Evolutionary conservation across 2,329 filamentous ascomycete genomes (phyloP), one percentile per base, ranked within the genome.

Genomic region (Aureobasidium sp.): DNA sequence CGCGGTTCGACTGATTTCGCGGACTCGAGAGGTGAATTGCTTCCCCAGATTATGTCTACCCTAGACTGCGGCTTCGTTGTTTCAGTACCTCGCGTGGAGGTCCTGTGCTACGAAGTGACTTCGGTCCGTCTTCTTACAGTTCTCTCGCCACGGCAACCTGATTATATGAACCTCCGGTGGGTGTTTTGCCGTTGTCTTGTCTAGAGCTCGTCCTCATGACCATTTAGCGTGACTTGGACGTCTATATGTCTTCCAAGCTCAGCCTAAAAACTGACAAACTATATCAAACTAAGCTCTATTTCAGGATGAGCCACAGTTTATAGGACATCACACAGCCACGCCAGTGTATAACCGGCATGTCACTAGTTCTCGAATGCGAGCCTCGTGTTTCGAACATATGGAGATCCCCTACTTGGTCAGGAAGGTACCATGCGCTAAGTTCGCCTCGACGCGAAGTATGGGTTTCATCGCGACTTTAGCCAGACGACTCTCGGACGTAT

Each of bases 381-480:
- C 53, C 53, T 57, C 53, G 41, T 21, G 53, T 57, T 57, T 57
- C 53, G 30, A 57, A 36, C 41, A 27, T 27, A 41, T 45, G 53
- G 41, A 57, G 41, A 44, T 45, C 50, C 37, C 10, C 36, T 54
- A 54, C 50, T 42, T 27, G 25, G 37, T 30, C 37, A 9, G 37
- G 50, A 54, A 54, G 50, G 37, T 41, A 42, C 16, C 36, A 42
- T 54, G 50, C 50, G 27, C 50, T 54, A 54, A 10, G 50, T 54
- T 54, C 37, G 50, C 50, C 37, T 54, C 50, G 50, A 41, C 14
- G 36, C 36, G 32, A 32, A 54, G 50, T 54, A 42, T 54, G 41
- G 36, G 53, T 57, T 57, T 57, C 53, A 57, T 36, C 29, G 9
- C 51, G 53, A 57, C 39, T 57, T 57, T 57, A 57, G 53, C 53